Evolutionary conservation across 2,329 filamentous ascomycete genomes (phyloP).

Genomic region (Immersiporthe knoxdaviesiana): DNA sequence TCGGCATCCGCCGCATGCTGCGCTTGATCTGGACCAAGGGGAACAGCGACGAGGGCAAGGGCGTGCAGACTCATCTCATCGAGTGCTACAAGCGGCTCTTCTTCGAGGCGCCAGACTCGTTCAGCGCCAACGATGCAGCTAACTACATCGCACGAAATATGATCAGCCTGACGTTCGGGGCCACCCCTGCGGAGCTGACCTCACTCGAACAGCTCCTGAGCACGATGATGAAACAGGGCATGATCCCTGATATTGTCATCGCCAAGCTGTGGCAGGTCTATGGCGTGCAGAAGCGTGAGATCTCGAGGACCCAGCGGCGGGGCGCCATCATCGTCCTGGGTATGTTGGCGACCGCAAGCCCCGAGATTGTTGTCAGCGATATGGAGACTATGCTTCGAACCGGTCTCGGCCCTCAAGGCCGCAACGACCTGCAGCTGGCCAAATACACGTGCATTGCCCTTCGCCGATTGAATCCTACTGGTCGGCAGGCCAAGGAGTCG

Average conservation of each 20-base stretch:
- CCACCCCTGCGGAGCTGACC: slow-evolving; percentile 91
- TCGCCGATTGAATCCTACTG: slow-evolving; percentile 83
- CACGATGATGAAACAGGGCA: slow-evolving; percentile 95
- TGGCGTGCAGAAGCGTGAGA: slow-evolving; percentile 88
- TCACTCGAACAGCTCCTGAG: slow-evolving; percentile 92
- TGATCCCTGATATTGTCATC: slow-evolving; percentile 83
- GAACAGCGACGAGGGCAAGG: slow-evolving; percentile 98
- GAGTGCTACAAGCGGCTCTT: slow-evolving; percentile 96
- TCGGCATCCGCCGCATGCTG: slow-evolving; percentile 93
- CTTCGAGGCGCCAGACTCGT: slow-evolving; percentile 90
- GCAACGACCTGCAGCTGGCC: slow-evolving; percentile 82
- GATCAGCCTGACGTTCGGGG: slow-evolving; percentile 97
- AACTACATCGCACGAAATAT: slow-evolving; percentile 98
- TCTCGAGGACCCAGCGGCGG: slow-evolving; percentile 85
- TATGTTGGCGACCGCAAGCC: slow-evolving; percentile 92
- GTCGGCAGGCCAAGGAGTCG: slow-evolving; percentile 77
- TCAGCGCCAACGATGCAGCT: slow-evolving; percentile 85
- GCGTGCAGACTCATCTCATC: slow-evolving; percentile 93
- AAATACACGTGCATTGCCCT: slow-evolving; percentile 96
- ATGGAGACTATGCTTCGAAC: slow-evolving; percentile 94
- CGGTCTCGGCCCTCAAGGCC: slow-evolving; percentile 79
- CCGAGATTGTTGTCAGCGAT: slow-evolving; percentile 90
- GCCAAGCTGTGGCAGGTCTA: slow-evolving; percentile 98
- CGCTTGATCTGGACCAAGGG: slow-evolving; percentile 99
- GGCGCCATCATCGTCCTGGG: slow-evolving; percentile 95